Evolutionary conservation across 352 stramenopile genomes (phyloP), one percentile per base, ranked within the genome.

Genomic region (Globisporangium takayamanum): DNA sequence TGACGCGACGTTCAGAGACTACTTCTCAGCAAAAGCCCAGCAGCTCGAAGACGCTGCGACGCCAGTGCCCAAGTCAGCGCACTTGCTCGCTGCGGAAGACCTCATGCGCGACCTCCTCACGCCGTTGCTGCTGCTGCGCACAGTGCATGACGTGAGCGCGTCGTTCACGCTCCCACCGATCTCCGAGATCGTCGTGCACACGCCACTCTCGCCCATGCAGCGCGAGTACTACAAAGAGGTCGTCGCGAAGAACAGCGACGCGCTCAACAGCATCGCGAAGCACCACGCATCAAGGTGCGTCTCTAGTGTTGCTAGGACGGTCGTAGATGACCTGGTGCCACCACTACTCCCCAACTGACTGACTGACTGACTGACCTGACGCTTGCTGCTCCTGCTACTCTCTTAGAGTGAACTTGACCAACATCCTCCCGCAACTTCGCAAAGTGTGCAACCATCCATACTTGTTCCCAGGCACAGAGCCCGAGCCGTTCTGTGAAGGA

Each of bases 371-470:
- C 46, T 26, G 12, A 15, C 45, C 33, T 51, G 44, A 18, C 18
- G 8, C 28, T 44, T 37, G 30, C 22, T 57, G 18, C 42, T 53
- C 2, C 39, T 45, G 63, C 10, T 53, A 16, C 7, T 52, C 16
- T 39, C 53, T 55, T 20, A 87, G 78, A 53, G 58, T 89, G 33
- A 75, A 85, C 52, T 76, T 99, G 53, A 97, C 98, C 50, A 99
- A 99, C 71, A 88, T 99, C 62, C 82, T 98, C 18, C 98, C 99
- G 63, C 91, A 99, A 59, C 64, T 92, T 8, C 73, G 80, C 10
- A 92, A 92, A 60, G 78, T 73, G 1, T 91, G 80, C 58, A 90
- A 89, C 46, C 83, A 92, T 51, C 83, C 83, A 42, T 99, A 98
- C 69, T 61, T 99, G 53, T 94, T 99, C 28, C 64, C 82, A 26